A percentile compares a stretch with the other conserved stretches of the same genome.
Evolutionary conservation across 2,329 filamentous ascomycete genomes (phyloP).

Genomic region (Triangularia verruculosa): DNA sequence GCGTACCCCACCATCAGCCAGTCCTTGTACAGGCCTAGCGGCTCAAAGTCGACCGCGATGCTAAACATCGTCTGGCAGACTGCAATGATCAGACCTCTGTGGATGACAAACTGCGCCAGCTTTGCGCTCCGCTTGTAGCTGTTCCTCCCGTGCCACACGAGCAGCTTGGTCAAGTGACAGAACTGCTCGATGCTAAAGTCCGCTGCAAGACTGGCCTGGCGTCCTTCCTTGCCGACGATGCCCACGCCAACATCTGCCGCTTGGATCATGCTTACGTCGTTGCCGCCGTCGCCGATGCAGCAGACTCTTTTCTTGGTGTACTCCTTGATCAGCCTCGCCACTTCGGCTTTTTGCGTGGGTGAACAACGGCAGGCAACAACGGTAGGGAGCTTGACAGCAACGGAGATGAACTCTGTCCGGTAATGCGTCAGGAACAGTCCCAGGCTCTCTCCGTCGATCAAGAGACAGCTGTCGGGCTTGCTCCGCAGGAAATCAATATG

Average conservation of each 20-base stretch:
- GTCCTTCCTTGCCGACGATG: slow-evolving; percentile 96
- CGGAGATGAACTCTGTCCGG: slow-evolving; percentile 78
- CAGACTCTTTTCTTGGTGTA: slow-evolving; percentile 94
- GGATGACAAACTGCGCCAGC: slow-evolving; percentile 96
- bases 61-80: slow-evolving; percentile 98
- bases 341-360: slow-evolving; percentile 92
- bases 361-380: slow-evolving; percentile 97
- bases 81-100: slow-evolving; percentile 89
- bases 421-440: slow-evolving; percentile 80
- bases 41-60: slow-evolving; percentile 88
- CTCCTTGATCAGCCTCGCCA: slow-evolving; percentile 84
- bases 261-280: slow-evolving; percentile 99
- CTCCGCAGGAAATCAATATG: slow-evolving; percentile 83
- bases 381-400: slow-evolving; percentile 82
- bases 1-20: slow-evolving; percentile 97
- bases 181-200: slow-evolving; percentile 98
- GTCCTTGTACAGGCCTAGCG: slow-evolving; percentile 90
- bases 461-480: slow-evolving; percentile 81
- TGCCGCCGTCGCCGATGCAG: slow-evolving; percentile 96
- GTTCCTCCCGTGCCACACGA: slow-evolving; percentile 99
- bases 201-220: slow-evolving; percentile 89
- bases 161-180: slow-evolving; percentile 86
- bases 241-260: slow-evolving; percentile 96
- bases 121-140: slow-evolving; percentile 96
- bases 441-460: slow-evolving; percentile 93